Base-by-base conservation (phyloP, 371 early-diverging fungal genomes). In the Cokeromyces recurvatus region DNA sequence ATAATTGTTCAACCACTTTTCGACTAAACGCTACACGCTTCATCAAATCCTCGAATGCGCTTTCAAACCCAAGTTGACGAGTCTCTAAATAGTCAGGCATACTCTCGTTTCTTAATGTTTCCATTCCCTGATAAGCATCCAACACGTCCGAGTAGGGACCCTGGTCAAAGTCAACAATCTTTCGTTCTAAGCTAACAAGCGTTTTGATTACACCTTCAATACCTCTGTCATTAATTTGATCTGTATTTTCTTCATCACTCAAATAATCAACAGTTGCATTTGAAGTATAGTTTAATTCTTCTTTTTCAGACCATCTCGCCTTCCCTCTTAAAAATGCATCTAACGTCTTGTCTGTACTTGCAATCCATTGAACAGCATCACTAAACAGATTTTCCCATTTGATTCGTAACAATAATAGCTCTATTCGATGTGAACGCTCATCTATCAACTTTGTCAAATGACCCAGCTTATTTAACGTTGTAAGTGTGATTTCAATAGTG, bases 401-500 rank as follows among this genome's bases (percentile, higher is more conserved):
- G 1, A 66, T 48, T 14, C 79, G 66, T 15, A 62, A 29, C 22
- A 60, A n/a, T 15, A 72, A 39, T 19, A 68, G 41, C 3, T 59
- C 50, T 16, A 78, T 58, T 29, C 55, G 29, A 20, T 62, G 48
- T 2, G 65, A 55, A 16, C 73, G 66, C 6, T 56, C 32, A 15
- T 52, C 45, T 16, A 71, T 38, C 21, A 68, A 43, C 15, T 60
- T 50, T 36, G 64, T 66, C 31, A 74, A 34, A 21, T 52, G 64
- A 37, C 65, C 67, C 4, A 79, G 54, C 46, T 59, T 59, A 27
- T 55, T 71, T 15, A 74, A 48, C 7, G 73, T 74, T 17, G 66
- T 64, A 10, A 72, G 48, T 2, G 75, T 77, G 21, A 74, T 74
- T 54, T 72, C 72, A 37, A 77, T 77, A 0, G 75, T 77, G 1